phyloP scores from a whole-genome alignment of 2,329 filamentous ascomycete genomes.

The Monilinia vaccinii-corymbosi region DNA sequence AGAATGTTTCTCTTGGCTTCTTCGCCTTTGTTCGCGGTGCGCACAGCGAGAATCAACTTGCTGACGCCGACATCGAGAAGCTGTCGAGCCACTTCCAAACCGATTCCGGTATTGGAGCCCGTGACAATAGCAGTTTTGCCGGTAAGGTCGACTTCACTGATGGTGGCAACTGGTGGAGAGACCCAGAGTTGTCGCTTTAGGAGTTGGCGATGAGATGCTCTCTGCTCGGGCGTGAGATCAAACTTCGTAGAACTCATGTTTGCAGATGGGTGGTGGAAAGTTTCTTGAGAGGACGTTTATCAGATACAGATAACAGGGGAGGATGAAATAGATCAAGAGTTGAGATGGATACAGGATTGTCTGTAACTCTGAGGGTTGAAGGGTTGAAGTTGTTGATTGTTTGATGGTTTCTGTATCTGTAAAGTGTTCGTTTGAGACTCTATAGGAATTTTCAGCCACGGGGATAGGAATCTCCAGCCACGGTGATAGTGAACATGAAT shows the following conservation, averaged over 20 bases:
- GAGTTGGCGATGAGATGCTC: not conserved
- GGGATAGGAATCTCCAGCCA: too few relatives aligned
- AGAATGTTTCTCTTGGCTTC: constrained; percentile 30
- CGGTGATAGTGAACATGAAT: too few relatives aligned
- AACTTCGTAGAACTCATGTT: not conserved
- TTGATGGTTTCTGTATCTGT: too few relatives aligned
- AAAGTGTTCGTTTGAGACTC: too few relatives aligned
- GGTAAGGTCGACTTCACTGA: not conserved
- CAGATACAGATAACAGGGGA: too few relatives aligned
- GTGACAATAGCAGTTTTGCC: constrained; percentile 14
- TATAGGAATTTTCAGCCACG: too few relatives aligned
- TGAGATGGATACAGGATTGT: too few relatives aligned
- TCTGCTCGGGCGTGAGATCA: not conserved
- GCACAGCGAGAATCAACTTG: constrained; percentile 39
- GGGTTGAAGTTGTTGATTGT: too few relatives aligned
- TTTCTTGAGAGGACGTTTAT: too few relatives aligned
- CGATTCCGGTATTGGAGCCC: constrained; percentile 28
- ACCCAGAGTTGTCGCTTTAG: not conserved
- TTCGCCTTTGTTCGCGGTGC: constrained; percentile 35
- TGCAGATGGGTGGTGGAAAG: too few relatives aligned
- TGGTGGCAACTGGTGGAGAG: not conserved
- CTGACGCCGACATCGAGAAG: constrained; percentile 34
- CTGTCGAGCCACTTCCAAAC: constrained; percentile 34
- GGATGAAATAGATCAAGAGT: too few relatives aligned
- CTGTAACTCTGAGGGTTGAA: too few relatives aligned